These are phyloP conservation scores for Linum usitatissimum DNA, from an alignment of 345 rosid species.

Conservation along the genomic window DNA sequence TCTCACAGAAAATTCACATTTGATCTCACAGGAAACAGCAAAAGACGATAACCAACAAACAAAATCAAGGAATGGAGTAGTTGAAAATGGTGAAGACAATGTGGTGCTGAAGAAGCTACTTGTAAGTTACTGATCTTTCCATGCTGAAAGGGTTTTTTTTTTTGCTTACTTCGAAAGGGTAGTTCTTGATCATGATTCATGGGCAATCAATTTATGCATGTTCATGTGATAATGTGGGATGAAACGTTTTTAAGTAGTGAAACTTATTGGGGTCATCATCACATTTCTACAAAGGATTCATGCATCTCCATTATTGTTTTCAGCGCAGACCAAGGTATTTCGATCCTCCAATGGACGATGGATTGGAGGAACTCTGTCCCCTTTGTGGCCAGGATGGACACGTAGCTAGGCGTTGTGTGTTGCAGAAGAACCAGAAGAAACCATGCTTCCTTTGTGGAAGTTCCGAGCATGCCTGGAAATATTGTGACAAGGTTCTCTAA, in stretches of 20 bases:
- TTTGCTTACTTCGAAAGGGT: too few species aligned
- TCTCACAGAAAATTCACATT: background rate
- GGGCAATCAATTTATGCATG: too few species aligned
- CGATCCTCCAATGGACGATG: conserved; percentile 16
- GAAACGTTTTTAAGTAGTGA: background rate
- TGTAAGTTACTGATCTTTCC: background rate
- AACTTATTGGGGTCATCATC: background rate
- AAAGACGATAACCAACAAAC: background rate
- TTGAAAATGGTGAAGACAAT: background rate
- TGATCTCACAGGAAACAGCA: background rate
- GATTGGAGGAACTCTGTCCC: conserved; percentile 2
- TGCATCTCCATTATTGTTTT: background rate
- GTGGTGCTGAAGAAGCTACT: conserved; percentile 10
- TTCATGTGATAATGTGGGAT: too few species aligned
- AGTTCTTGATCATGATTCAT: too few species aligned
- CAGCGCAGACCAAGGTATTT: conserved; percentile 26
- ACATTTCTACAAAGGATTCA: background rate
- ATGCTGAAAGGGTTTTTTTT: too few species aligned
- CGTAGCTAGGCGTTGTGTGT: conserved; percentile 3
- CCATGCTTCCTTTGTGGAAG: conserved; percentile 22
- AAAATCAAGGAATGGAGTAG: conserved; percentile 4
- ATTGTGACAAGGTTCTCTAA: conserved; percentile 21
- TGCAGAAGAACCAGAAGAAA: conserved; percentile 15
- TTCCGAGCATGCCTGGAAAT: conserved; percentile 16
- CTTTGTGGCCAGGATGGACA: conserved; percentile 14